A percentile compares a stretch with the other conserved stretches of the same genome.
phyloP scores from a whole-genome alignment of 2,329 filamentous ascomycete species.

The Ilyonectria destructans region DNA sequence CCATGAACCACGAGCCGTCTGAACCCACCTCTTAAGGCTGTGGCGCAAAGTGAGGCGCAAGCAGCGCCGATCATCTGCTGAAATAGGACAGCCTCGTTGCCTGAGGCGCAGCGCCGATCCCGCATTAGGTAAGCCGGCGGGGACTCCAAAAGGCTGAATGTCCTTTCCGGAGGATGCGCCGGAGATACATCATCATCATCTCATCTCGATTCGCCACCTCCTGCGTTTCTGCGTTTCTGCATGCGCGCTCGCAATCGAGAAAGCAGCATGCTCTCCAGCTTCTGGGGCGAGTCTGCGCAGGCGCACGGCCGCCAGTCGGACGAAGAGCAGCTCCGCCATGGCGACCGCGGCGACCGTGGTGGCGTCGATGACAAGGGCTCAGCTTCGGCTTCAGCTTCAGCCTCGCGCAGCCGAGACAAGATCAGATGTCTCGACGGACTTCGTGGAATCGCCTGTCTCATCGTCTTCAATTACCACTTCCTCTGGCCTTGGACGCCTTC shows the following conservation, averaged over 20 bases:
- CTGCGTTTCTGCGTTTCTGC: neutral
- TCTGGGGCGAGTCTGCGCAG: slow-evolving; percentile 32
- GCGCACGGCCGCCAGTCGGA: slow-evolving; percentile 33
- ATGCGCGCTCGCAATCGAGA: slow-evolving; percentile 41
- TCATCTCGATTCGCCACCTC: no score
- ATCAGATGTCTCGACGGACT: slow-evolving; percentile 60
- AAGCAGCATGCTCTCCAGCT: slow-evolving; percentile 37
- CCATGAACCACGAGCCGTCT: no score
- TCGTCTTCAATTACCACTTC: slow-evolving; percentile 62
- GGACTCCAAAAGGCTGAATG: no score
- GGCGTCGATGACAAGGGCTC: slow-evolving; percentile 29
- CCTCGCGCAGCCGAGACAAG: slow-evolving; percentile 50
- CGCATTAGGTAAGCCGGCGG: no score
- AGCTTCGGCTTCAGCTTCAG: slow-evolving; percentile 18
- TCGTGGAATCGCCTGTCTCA: slow-evolving; percentile 59
- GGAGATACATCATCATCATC: no score
- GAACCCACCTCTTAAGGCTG: no score
- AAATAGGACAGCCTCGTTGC: no score
- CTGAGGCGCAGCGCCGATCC: no score
- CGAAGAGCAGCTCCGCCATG: slow-evolving; percentile 31
- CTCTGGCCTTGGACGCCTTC: slow-evolving; percentile 59
- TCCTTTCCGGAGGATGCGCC: no score
- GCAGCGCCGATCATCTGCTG: no score
- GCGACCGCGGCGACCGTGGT: slow-evolving; percentile 11
- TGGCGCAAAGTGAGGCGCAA: no score